These are phyloP conservation scores for Lentinula novae-zelandiae DNA, from an alignment of 1,284 basidiomycete genomes.

Conservation along the genomic window DNA sequence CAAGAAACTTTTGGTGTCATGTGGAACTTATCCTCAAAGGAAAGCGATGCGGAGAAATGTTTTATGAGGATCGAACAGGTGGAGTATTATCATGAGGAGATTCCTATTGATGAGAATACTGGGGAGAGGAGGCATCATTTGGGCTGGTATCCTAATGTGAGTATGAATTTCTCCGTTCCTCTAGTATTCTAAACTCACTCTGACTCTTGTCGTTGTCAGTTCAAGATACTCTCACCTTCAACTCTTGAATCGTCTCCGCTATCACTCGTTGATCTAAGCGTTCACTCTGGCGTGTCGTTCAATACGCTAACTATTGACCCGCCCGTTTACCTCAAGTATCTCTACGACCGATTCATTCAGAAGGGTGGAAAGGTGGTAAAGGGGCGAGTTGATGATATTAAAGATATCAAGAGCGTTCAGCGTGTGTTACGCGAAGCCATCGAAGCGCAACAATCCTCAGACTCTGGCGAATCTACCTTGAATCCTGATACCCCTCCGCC, in stretches of 20 bases:
- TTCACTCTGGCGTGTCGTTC: slow-evolving; percentile 51
- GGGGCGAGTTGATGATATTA: slow-evolving; percentile 58
- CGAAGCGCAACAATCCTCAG: neutral
- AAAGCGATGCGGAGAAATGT: slow-evolving; percentile 46
- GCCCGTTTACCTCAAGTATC: slow-evolving; percentile 64
- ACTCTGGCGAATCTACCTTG: too few species aligned
- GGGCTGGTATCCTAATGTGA: slow-evolving; percentile 60
- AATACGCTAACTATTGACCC: slow-evolving; percentile 68
- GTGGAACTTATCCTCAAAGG: slow-evolving; percentile 65
- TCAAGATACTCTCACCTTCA: slow-evolving; percentile 36
- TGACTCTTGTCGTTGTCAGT: slow-evolving; percentile 45
- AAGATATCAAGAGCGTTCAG: slow-evolving; percentile 29
- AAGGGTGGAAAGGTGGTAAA: slow-evolving; percentile 58
- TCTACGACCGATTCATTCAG: slow-evolving; percentile 57
- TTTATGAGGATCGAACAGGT: slow-evolving; percentile 60
- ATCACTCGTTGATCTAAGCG: slow-evolving; percentile 19
- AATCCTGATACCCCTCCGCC: slow-evolving; percentile 19
- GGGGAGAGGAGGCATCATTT: slow-evolving; percentile 31
- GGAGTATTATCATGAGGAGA: slow-evolving; percentile 50
- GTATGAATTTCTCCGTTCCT: slow-evolving; percentile 16
- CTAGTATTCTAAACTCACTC: neutral
- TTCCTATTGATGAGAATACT: slow-evolving; percentile 25
- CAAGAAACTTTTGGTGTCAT: slow-evolving; percentile 67
- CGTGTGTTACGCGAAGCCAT: neutral
- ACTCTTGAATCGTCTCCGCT: neutral